Conservation (phyloP, 805 yeast genomes). For the Cyberlindnera americana region DNA sequence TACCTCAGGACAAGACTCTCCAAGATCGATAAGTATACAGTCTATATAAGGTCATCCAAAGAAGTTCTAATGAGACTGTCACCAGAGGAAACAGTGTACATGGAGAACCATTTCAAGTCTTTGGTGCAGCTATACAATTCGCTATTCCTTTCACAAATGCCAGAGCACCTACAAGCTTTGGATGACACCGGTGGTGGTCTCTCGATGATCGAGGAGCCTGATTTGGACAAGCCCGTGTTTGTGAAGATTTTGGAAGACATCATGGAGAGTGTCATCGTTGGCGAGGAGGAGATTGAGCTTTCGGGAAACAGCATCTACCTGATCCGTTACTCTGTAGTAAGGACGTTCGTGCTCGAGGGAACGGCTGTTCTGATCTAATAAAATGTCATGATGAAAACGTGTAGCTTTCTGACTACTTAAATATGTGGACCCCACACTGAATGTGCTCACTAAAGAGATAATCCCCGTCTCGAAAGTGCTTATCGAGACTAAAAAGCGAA, state of each 20-base stretch:
- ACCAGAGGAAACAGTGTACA: constrained; percentile 57
- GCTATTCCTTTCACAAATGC: constrained; percentile 64
- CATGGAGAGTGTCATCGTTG: constrained; percentile 39
- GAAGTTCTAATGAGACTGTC: constrained; percentile 44
- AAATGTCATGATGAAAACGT: too few species aligned
- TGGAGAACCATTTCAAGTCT: constrained; percentile 64
- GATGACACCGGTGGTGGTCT: constrained; percentile 70
- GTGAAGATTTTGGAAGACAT: constrained; percentile 46
- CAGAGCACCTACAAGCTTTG: constrained; percentile 63
- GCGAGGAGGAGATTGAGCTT: constrained; percentile 55
- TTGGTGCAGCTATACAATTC: constrained; percentile 61
- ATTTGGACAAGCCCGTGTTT: constrained; percentile 73
- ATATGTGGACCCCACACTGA: too few species aligned
- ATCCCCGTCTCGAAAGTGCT: too few species aligned
- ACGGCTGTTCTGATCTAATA: constrained; percentile 33
- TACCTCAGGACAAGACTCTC: constrained; percentile 67
- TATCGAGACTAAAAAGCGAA: too few species aligned
- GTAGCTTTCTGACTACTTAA: too few species aligned
- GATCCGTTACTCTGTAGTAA: constrained; percentile 58
- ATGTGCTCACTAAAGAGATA: too few species aligned
- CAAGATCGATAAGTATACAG: constrained; percentile 69
- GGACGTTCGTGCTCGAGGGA: constrained; percentile 39
- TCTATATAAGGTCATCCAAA: constrained; percentile 50
- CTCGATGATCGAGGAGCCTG: constrained; percentile 79
- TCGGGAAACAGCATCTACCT: constrained; percentile 68